phyloP scores from a whole-genome alignment of 2,329 filamentous ascomycete genomes.

The Fusarium secorum region DNA sequence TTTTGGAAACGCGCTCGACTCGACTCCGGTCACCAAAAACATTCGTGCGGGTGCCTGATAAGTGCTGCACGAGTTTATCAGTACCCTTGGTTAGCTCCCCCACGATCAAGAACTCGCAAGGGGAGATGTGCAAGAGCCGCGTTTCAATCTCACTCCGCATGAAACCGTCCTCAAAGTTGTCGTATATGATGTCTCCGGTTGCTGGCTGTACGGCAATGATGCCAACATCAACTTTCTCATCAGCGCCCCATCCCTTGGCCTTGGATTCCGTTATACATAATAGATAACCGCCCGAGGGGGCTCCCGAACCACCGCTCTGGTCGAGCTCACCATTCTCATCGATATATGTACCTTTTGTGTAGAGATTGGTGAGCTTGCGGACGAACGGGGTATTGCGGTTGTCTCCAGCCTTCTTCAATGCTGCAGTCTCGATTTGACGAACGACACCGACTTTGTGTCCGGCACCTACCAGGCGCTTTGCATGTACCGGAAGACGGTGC shows the following conservation, averaged over 20 bases:
- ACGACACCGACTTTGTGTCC: conserved; percentile 97
- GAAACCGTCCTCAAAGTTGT: conserved; percentile 95
- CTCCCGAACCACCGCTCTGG: conserved; percentile 51
- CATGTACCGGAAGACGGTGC: conserved; percentile 89
- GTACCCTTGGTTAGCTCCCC: conserved; percentile 89
- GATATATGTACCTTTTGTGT: conserved; percentile 97
- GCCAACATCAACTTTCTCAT: conserved; percentile 92
- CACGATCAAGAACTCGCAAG: conserved; percentile 93
- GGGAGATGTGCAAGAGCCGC: conserved; percentile 90
- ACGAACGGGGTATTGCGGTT: conserved; percentile 93
- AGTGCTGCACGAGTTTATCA: conserved; percentile 88
- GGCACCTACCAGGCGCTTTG: conserved; percentile 88
- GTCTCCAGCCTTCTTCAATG: conserved; percentile 92
- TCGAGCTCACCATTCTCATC: conserved; percentile 89
- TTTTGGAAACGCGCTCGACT: conserved; percentile 78
- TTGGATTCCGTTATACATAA: conserved; percentile 92
- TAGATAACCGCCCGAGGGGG: conserved; percentile 80
- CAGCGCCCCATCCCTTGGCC: conserved; percentile 78
- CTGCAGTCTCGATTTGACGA: conserved; percentile 92
- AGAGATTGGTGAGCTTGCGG: conserved; percentile 92
- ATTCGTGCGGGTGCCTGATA: conserved; percentile 88
- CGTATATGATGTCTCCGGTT: conserved; percentile 95
- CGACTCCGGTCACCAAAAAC: conserved; percentile 91
- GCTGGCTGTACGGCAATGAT: conserved; percentile 94
- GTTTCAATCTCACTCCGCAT: conserved; percentile 98